Base-by-base conservation (phyloP, 2,329 filamentous ascomycete genomes). In the Cladophialophora immunda region DNA sequence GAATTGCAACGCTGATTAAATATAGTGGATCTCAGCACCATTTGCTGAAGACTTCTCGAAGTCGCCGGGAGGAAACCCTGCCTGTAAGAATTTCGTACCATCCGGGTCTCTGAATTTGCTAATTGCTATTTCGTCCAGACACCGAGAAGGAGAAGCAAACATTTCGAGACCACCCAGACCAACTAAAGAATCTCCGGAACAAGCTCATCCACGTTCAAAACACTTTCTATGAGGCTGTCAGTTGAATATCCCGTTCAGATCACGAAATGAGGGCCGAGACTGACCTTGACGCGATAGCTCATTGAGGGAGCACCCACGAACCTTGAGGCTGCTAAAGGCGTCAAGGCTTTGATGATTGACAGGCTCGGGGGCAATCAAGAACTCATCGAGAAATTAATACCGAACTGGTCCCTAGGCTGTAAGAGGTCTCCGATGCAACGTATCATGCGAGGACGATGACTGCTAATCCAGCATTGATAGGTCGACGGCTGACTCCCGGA, bases 401-500 rank as follows among this genome's bases (percentile, higher is more conserved):
- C 81, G 2, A 68, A 76, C 53, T 68, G 72, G 4, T 65, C 70
- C 0, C 60, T 75, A 29, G 11, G 62, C 3, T 41, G 57, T 60
- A 45, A 61, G 59, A 54, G 15, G 68, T 15, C 45, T 66, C 80
- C 62, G 75, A n/a, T n/a, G n/a, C n/a, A n/a, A n/a, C n/a, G n/a
- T n/a, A n/a, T n/a, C n/a, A n/a, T n/a, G n/a, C n/a, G n/a, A n/a
- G n/a, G n/a, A n/a, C n/a, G n/a, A n/a, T n/a, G n/a, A n/a, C n/a
- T n/a, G n/a, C n/a, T n/a, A n/a, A n/a, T n/a, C n/a, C n/a, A n/a
- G n/a, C n/a, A n/a, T n/a, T n/a, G n/a, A n/a, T n/a, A 80, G 50
- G 68, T 54, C 68, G 68, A 27, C 78, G 81, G 11, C 72, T 82
- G 22, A 82, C 80, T 0, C 81, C 81, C 0, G 81, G 80, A 0